Base-by-base conservation (phyloP, 1,139 yeast genomes). In the Pichia sp. region DNA sequence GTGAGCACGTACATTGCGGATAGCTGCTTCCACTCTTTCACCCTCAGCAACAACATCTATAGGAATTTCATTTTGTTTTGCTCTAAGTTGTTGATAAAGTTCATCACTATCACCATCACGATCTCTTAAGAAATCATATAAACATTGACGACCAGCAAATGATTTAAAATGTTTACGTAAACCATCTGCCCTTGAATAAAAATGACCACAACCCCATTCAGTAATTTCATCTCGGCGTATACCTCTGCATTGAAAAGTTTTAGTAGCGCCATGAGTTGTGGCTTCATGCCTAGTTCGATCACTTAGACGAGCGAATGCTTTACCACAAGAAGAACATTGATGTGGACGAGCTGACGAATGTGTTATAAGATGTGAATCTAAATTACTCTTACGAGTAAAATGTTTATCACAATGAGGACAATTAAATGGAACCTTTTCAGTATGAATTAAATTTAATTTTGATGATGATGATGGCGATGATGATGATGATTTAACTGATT, bases 301-400 rank as follows among this genome's bases (percentile, higher is more conserved):
- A 58, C 92, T 97, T 59, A 89, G 96, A 46, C 98, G 70, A 0
- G 97, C 97, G 73, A 92, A 92, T 4, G 96, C 95, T 63, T 87
- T 87, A 8, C 94, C 94, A 65, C 98, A 92, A 5, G 83, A 76
- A 10, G 77, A 73, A 66, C 98, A 92, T 23, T 78, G 74, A 61
- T 82, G 90, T 7, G 97, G 98, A 48, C 95, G 71, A 60, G 89
- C 97, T 59, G 87, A 90, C 0, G 96, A 87, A 62, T 92, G 98
- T 0, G 97, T 90, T 48, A 96, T 70, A 56, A 86, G 68, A 66
- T 92, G 98, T 0, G 96, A 87, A 55, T 92, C 86, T 56, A 92
- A 69, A 60, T 92, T 92, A 62, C 92, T 92, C 0, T 96, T 96
- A 46, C 97, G 67, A 2, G 97, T 90, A 62, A 92, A 92, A 41